Percentiles rank a stretch among this genome's conserved stretches.
Conservation (phyloP, 805 yeast genomes). For the Ogataea trehaloabstinens region DNA sequence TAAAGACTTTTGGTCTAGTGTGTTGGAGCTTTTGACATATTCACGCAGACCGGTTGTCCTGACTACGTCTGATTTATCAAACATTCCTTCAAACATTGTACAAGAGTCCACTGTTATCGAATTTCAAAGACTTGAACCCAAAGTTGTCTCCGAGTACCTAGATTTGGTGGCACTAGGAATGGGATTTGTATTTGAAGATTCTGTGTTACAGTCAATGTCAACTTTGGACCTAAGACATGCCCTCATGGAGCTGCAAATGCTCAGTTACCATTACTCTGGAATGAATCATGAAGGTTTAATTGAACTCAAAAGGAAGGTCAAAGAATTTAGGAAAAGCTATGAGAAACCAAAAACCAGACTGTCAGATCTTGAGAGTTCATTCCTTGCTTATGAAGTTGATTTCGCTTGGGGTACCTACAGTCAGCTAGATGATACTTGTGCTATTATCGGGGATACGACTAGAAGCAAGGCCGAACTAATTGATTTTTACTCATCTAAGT, state of each 20-base stretch:
- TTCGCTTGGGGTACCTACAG: neutral
- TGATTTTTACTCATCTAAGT: conserved; percentile 29
- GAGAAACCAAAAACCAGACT: neutral
- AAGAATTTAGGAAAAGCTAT: neutral
- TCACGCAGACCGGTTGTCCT: conserved; percentile 35
- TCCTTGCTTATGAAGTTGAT: neutral
- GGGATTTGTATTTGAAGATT: conserved; percentile 24
- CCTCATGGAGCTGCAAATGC: conserved; percentile 29
- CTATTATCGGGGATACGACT: neutral
- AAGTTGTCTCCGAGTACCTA: conserved; percentile 20
- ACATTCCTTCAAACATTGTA: conserved; percentile 29
- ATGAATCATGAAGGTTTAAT: conserved; percentile 14
- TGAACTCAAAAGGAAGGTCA: conserved; percentile 2
- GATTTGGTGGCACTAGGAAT: conserved; percentile 26
- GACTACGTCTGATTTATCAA: conserved; percentile 27
- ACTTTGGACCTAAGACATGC: conserved; percentile 26
- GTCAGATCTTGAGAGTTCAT: neutral
- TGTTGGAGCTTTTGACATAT: conserved; percentile 53
- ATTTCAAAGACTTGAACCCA: conserved; percentile 12
- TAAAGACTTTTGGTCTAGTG: conserved; percentile 73
- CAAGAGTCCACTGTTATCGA: conserved; percentile 28
- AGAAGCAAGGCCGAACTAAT: conserved; percentile 2
- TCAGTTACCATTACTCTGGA: conserved; percentile 21
- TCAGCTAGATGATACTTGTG: neutral
- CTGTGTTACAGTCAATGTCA: conserved; percentile 16